These are phyloP conservation scores for Bipolaris victoriae DNA, from an alignment of 2,329 filamentous ascomycete genomes.

Conservation along the genomic window DNA sequence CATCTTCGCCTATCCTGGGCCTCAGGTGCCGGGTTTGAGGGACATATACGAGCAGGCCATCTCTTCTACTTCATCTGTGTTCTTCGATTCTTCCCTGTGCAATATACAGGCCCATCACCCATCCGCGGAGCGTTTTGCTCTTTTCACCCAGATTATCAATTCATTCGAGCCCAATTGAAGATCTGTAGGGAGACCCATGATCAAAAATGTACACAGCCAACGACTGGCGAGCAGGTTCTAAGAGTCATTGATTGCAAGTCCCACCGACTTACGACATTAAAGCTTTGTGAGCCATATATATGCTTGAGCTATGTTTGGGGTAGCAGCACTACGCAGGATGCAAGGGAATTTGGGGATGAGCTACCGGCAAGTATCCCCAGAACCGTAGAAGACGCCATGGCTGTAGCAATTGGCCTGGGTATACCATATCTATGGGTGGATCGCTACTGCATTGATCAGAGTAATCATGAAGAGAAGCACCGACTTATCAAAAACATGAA, in stretches of 20 bases:
- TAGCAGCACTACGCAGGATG: background rate
- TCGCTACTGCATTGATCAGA: slow-evolving; percentile 13
- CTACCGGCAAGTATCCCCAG: background rate
- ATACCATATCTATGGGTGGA: slow-evolving; percentile 11
- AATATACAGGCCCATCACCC: no score
- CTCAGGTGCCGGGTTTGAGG: no score
- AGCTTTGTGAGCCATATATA: background rate
- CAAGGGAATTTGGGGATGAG: background rate
- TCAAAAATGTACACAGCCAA: background rate
- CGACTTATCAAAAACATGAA: slow-evolving; percentile 18
- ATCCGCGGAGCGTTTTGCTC: background rate
- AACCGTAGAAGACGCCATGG: slow-evolving; percentile 1
- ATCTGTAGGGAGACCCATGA: background rate
- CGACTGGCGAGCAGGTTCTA: background rate
- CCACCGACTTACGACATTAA: background rate
- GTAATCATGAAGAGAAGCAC: background rate
- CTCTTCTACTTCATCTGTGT: no score
- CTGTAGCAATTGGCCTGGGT: background rate
- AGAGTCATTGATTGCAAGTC: background rate
- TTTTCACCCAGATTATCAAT: background rate
- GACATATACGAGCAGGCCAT: no score
- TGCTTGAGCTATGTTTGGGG: slow-evolving; percentile 9
- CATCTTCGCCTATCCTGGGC: no score
- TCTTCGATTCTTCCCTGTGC: no score
- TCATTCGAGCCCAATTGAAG: background rate